phyloP scores from a whole-genome alignment of 306 rosid species.

The Ziziphus jujuba region DNA sequence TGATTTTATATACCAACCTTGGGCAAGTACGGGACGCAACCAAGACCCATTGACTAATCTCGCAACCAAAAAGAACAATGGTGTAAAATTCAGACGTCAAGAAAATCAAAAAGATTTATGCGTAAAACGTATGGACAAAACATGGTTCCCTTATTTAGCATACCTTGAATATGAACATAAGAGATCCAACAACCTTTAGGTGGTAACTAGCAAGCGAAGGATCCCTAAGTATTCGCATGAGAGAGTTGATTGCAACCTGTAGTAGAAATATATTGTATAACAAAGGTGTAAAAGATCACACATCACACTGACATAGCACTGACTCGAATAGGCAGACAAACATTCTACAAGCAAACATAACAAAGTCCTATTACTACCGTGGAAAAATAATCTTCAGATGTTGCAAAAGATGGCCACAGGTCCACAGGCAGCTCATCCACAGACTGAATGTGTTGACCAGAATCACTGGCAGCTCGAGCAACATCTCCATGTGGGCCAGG shows the following conservation, averaged over 20 bases:
- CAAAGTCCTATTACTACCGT: conserved; percentile 50
- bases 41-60: conserved; percentile 93
- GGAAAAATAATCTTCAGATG: conserved; percentile 91
- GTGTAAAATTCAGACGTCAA: conserved; percentile 26
- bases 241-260: conserved; percentile 97
- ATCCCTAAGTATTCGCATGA: conserved; percentile 95
- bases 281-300: background rate
- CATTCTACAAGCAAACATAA: conserved; percentile 1
- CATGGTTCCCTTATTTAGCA: background rate
- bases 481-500: conserved; percentile 90
- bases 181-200: conserved; percentile 90
- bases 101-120: conserved; percentile 16
- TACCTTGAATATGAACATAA: conserved; percentile 99
- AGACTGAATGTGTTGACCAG: conserved; percentile 88
- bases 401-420: conserved; percentile 95
- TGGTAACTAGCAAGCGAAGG: conserved; percentile 95
- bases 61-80: conserved; percentile 40
- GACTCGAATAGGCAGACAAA: background rate
- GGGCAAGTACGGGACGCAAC: conserved; percentile 92
- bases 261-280: conserved; percentile 5
- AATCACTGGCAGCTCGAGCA: conserved; percentile 73
- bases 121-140: background rate
- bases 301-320: background rate
- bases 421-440: conserved; percentile 85
- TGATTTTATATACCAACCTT: conserved; percentile 62